phyloP scores from a whole-genome alignment of 192 early-diverging fungal species.

The Haplosporangium gracile region DNA sequence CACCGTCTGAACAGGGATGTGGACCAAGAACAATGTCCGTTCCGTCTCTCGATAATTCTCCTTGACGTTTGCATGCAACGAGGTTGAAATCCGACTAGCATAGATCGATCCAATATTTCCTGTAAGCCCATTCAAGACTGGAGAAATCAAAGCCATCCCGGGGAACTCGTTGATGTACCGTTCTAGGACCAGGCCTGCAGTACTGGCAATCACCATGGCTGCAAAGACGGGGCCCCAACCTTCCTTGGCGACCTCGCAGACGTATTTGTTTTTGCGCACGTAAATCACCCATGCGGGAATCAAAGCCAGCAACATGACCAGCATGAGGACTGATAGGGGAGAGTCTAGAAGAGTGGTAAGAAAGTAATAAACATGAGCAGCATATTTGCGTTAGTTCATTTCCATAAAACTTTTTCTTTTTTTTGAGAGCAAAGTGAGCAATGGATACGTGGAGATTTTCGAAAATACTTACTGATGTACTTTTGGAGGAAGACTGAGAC shows the following conservation, averaged over 20 bases:
- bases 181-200: conserved; percentile 77
- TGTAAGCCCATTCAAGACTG: conserved; percentile 75
- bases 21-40: conserved; percentile 72
- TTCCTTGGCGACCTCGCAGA: conserved; percentile 71
- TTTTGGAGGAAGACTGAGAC: conserved; percentile 62
- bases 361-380: neutral
- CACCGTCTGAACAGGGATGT: conserved; percentile 75
- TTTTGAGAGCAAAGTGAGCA: neutral
- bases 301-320: conserved; percentile 55
- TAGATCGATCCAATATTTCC: conserved; percentile 89
- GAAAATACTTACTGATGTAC: conserved; percentile 61
- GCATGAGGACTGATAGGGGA: conserved; percentile 52
- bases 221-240: conserved; percentile 85
- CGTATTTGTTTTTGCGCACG: conserved; percentile 72
- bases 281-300: conserved; percentile 63
- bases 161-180: conserved; percentile 73
- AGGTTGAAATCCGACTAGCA: conserved; percentile 80
- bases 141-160: conserved; percentile 76
- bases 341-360: conserved; percentile 33
- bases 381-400: conserved; percentile 7
- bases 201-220: conserved; percentile 80
- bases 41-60: conserved; percentile 67
- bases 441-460: neutral
- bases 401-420: neutral
- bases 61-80: conserved; percentile 68